Percentiles rank a stretch among this genome's conserved stretches.
phyloP scores from a whole-genome alignment of 1,284 basidiomycete genomes.

The Naganishia cerealis region DNA sequence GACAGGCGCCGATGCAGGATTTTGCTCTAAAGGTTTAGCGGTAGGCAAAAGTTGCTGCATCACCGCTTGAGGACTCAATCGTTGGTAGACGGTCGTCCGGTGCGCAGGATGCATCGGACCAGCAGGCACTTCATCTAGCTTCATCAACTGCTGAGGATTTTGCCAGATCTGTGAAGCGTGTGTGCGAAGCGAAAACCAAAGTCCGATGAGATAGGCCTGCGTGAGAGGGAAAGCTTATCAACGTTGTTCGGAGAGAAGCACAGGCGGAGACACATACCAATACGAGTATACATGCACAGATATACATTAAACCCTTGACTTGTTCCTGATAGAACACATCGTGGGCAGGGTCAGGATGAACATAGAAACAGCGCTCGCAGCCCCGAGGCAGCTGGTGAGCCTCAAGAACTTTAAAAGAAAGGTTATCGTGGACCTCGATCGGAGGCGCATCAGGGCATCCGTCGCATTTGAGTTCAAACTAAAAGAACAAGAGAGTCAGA shows the following conservation, averaged over 20 bases:
- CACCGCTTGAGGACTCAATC: constrained; percentile 58
- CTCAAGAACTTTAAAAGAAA: not conserved
- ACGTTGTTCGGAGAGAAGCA: constrained; percentile 17
- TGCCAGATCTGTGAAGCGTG: constrained; percentile 99
- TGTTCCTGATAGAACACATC: constrained; percentile 97
- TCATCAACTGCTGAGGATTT: constrained; percentile 83
- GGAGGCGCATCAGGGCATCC: constrained; percentile 67
- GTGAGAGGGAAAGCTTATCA: not conserved
- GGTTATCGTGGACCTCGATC: constrained; percentile 20
- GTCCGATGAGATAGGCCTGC: constrained; percentile 91
- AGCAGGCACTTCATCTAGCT: constrained; percentile 61
- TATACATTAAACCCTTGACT: constrained; percentile 90
- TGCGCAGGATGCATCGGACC: constrained; percentile 58
- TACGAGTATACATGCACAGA: constrained; percentile 83
- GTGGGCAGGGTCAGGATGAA: constrained; percentile 84
- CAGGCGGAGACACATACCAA: constrained; percentile 64
- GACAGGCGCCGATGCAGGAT: constrained; percentile 42
- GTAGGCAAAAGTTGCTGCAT: constrained; percentile 50
- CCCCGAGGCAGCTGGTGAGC: constrained; percentile 65
- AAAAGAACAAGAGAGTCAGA: constrained; percentile 22
- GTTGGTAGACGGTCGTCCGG: constrained; percentile 73
- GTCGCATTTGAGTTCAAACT: constrained; percentile 91
- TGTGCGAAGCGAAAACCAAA: constrained; percentile 98
- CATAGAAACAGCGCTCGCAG: constrained; percentile 91
- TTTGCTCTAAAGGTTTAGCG: constrained; percentile 14